Percentiles rank a stretch among this genome's conserved stretches.
Evolutionary conservation across 2,329 filamentous ascomycete genomes (phyloP).

Genomic region (Penicillium fuscoglaucum): DNA sequence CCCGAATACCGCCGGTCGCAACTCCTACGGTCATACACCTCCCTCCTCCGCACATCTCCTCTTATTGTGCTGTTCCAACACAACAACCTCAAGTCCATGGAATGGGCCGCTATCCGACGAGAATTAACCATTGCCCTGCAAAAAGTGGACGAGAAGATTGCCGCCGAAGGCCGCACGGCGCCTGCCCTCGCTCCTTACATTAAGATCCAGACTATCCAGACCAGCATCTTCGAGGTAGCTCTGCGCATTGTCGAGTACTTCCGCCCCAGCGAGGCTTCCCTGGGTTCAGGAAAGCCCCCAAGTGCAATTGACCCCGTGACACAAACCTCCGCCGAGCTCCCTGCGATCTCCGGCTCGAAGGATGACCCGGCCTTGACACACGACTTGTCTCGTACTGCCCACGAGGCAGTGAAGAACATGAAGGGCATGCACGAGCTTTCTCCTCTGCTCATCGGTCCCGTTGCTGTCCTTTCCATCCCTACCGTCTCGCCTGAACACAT

Average conservation of each 20-base stretch:
- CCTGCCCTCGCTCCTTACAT: conserved; percentile 58
- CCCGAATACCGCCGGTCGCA: conserved; percentile 89
- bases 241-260: conserved; percentile 85
- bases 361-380: conserved; percentile 53
- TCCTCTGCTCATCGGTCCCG: conserved; percentile 75
- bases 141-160: conserved; percentile 67
- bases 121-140: conserved; percentile 63
- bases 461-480: conserved; percentile 79
- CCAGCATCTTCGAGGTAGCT: conserved; percentile 83
- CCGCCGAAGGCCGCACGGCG: conserved; percentile 53
- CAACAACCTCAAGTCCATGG: conserved; percentile 71
- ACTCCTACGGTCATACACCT: conserved; percentile 81
- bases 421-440: conserved; percentile 63
- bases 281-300: conserved; percentile 23
- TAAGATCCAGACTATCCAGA: conserved; percentile 81
- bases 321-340: conserved; percentile 36
- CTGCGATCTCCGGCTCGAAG: conserved; percentile 30
- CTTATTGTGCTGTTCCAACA: conserved; percentile 84
- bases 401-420: conserved; percentile 51
- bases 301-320: conserved; percentile 30
- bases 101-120: conserved; percentile 71
- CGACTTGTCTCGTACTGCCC: conserved; percentile 58
- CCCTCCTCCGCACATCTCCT: conserved; percentile 79
- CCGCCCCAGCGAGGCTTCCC: conserved; percentile 50
- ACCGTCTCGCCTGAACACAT: conserved; percentile 80